Evolutionary conservation across 2,329 filamentous ascomycete genomes (phyloP).

Genomic region (Blastomyces silverae): DNA sequence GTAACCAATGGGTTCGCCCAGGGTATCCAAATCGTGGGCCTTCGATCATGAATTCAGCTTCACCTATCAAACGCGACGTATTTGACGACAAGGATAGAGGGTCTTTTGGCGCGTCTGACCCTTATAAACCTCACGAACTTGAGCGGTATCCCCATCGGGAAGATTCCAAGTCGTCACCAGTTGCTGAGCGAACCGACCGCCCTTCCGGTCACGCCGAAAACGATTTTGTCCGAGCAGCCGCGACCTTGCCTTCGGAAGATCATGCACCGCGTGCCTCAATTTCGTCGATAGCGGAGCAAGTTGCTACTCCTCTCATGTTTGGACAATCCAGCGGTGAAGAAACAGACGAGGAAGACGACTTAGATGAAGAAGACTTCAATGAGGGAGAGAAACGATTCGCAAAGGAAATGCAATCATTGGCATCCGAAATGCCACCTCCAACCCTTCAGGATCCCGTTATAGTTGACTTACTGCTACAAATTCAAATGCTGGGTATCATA

Average conservation of each 20-base stretch:
- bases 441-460: slow-evolving; percentile 40
- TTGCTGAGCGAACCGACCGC: not conserved
- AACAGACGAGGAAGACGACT: slow-evolving; percentile 40
- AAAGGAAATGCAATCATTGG: slow-evolving; percentile 40
- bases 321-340: slow-evolving; percentile 39
- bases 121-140: not conserved
- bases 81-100: slow-evolving; percentile 27
- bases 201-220: not conserved
- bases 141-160: slow-evolving; percentile 9
- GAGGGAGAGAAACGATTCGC: slow-evolving; percentile 42
- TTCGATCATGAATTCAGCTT: slow-evolving; percentile 16
- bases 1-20: slow-evolving; percentile 37
- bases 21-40: slow-evolving; percentile 26
- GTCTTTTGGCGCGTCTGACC: not conserved
- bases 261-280: not conserved
- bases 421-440: slow-evolving; percentile 39
- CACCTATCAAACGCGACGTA: slow-evolving; percentile 30
- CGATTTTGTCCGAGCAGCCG: not conserved
- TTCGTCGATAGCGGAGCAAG: slow-evolving; percentile 14
- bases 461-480: slow-evolving; percentile 37
- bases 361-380: slow-evolving; percentile 45
- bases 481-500: slow-evolving; percentile 42
- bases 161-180: slow-evolving; percentile 4
- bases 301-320: slow-evolving; percentile 26
- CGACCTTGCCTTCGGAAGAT: not conserved